These are phyloP conservation scores for Chaetoceros muelleri DNA, from an alignment of 108 stramenopile genomes.

Conservation along the genomic window DNA sequence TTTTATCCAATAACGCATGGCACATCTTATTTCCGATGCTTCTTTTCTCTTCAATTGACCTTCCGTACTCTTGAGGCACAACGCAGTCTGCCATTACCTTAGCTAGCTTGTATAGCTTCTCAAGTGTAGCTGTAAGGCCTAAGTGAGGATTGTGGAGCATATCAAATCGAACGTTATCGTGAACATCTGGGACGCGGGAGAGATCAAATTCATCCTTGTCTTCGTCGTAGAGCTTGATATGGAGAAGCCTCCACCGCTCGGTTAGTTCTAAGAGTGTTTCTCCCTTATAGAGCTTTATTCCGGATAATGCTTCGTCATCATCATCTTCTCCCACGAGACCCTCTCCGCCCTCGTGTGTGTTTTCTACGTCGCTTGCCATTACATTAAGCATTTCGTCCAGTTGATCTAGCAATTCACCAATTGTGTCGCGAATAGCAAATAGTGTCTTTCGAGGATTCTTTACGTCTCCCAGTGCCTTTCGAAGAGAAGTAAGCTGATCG, in stretches of 20 bases:
- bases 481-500: conserved; percentile 47
- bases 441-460: conserved; percentile 85
- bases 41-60: conserved; percentile 72
- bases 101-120: conserved; percentile 81
- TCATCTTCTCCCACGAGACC: conserved; percentile 62
- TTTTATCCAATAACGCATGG: conserved; percentile 88
- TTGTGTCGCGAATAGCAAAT: conserved; percentile 64
- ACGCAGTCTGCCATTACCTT: conserved; percentile 90
- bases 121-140: conserved; percentile 56
- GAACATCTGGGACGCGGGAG: conserved; percentile 86
- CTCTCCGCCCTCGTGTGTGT: conserved; percentile 68
- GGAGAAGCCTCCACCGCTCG: conserved; percentile 90
- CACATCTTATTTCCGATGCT: conserved; percentile 88
- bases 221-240: conserved; percentile 79
- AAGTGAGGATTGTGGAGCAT: conserved; percentile 91
- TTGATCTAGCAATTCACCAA: conserved; percentile 75
- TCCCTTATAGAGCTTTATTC: conserved; percentile 86
- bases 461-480: conserved; percentile 64
- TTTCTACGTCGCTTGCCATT: conserved; percentile 66
- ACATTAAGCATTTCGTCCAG: conserved; percentile 74
- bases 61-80: conserved; percentile 97
- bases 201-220: conserved; percentile 83
- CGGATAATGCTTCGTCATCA: conserved; percentile 69
- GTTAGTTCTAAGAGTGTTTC: conserved; percentile 89
- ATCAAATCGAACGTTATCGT: conserved; percentile 77